These are phyloP conservation scores for Candida tropicalis DNA, from an alignment of 1,139 yeast species.

Conservation along the genomic window DNA sequence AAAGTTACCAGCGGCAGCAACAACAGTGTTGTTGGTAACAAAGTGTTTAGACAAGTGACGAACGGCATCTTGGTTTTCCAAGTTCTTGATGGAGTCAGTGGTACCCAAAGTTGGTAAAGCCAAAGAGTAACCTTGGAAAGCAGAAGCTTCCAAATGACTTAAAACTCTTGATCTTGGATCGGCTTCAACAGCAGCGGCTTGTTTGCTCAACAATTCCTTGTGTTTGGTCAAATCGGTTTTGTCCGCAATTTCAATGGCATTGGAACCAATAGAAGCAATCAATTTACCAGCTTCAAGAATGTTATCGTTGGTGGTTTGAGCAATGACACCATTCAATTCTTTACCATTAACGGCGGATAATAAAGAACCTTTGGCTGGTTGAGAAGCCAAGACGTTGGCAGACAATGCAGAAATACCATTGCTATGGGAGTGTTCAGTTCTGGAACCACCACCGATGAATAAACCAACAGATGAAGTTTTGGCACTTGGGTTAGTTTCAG, in stretches of 20 bases:
- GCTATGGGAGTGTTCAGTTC: conserved; percentile 76
- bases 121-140: conserved; percentile 82
- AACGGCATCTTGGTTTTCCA: conserved; percentile 60
- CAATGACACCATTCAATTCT: conserved; percentile 58
- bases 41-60: conserved; percentile 59
- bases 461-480: conserved; percentile 66
- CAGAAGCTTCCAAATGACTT: conserved; percentile 77
- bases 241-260: conserved; percentile 32
- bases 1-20: conserved; percentile 75
- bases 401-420: conserved; percentile 76
- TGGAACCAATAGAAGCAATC: conserved; percentile 39
- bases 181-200: conserved; percentile 48
- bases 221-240: conserved; percentile 37
- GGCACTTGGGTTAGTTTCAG: conserved; percentile 62
- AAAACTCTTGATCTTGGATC: conserved; percentile 53
- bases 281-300: conserved; percentile 45
- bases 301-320: conserved; percentile 50
- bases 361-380: conserved; percentile 47
- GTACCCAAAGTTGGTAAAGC: conserved; percentile 79
- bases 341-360: conserved; percentile 48
- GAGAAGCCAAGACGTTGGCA: conserved; percentile 48
- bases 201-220: conserved; percentile 38
- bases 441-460: conserved; percentile 74
- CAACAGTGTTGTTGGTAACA: conserved; percentile 63
- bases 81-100: conserved; percentile 56